These are phyloP conservation scores for Euphorbia celastroides DNA, from an alignment of 441 rosid genomes.

Conservation along the genomic window DNA sequence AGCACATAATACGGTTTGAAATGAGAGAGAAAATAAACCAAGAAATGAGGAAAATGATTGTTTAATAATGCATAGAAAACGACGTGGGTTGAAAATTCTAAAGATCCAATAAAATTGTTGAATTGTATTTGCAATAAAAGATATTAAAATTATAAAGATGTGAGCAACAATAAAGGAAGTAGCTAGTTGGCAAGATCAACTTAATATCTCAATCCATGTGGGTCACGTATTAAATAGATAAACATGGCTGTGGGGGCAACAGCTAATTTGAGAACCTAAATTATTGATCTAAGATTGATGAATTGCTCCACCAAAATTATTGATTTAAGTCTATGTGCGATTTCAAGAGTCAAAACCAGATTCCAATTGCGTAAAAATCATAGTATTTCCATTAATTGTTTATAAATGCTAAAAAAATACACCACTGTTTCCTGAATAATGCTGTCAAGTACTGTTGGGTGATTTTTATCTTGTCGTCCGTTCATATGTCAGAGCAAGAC, in stretches of 20 bases:
- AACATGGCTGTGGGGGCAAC: not conserved
- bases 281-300: too few species aligned
- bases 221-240: not conserved
- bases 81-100: constrained; percentile 4
- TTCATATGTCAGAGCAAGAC: not conserved
- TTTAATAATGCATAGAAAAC: not conserved
- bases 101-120: too few species aligned
- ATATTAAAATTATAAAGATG: not conserved
- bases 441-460: too few species aligned
- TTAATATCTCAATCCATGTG: constrained; percentile 3
- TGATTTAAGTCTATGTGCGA: constrained; percentile 8
- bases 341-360: not conserved
- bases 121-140: not conserved
- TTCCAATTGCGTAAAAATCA: not conserved
- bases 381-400: too few species aligned
- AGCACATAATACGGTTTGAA: too few species aligned
- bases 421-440: too few species aligned
- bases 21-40: too few species aligned
- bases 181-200: not conserved
- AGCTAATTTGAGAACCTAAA: too few species aligned
- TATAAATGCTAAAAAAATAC: not conserved
- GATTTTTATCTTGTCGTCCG: not conserved
- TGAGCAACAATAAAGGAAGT: not conserved
- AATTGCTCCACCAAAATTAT: too few species aligned
- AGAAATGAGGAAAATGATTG: too few species aligned